These are phyloP conservation scores for Aspergillus sp. DNA, from an alignment of 2,329 filamentous ascomycete genomes.

Conservation along the genomic window DNA sequence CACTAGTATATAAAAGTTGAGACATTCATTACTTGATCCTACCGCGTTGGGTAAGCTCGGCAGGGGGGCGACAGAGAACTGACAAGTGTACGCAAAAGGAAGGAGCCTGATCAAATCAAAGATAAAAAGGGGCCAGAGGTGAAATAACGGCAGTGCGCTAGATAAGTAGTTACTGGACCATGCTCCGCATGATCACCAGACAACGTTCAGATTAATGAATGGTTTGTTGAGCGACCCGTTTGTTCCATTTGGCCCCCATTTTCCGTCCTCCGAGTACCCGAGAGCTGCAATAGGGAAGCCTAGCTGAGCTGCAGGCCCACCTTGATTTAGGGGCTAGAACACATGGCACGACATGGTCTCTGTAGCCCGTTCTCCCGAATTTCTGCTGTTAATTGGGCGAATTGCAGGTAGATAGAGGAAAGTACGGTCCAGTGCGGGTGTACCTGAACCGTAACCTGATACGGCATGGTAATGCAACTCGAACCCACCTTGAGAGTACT, in stretches of 20 bases:
- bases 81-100: not conserved
- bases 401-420: not conserved
- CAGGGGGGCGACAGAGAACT: not conserved
- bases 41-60: not conserved
- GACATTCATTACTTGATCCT: not conserved
- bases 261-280: not conserved
- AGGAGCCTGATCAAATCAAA: not conserved
- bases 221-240: not conserved
- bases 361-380: too few species aligned
- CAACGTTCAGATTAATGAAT: not conserved
- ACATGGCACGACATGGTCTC: not conserved
- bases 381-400: too few species aligned
- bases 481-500: not conserved
- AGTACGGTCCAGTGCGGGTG: not conserved
- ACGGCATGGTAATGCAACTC: not conserved
- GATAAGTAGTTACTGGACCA: not conserved
- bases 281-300: not conserved
- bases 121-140: not conserved
- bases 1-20: not conserved
- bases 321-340: not conserved
- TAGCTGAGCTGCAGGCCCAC: not conserved
- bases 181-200: not conserved
- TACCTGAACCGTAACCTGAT: constrained; percentile 3
- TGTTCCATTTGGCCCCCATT: not conserved
- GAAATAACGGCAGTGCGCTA: not conserved